phyloP scores from a whole-genome alignment of 176 grass and related monocot species.

The Bromus sterilis region DNA sequence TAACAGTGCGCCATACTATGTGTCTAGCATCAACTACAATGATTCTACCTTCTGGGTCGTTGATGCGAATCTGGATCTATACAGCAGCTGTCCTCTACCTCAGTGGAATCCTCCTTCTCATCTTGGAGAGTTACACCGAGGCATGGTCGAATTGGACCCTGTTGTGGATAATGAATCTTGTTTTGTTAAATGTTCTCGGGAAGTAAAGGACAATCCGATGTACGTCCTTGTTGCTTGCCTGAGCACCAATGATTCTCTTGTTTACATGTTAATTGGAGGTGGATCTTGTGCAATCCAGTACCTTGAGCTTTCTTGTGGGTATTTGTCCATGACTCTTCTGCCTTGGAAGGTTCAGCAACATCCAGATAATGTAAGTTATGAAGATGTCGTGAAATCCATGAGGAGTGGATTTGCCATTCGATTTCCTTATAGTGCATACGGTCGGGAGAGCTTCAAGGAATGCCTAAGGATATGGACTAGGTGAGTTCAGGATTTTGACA shows the following conservation, averaged over 20 bases:
- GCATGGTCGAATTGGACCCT: not conserved
- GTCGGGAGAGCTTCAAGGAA: not conserved
- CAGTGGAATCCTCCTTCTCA: not conserved
- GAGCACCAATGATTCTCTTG: not conserved
- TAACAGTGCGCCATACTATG: not conserved
- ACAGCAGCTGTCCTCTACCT: not conserved
- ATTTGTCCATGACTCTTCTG: conserved; percentile 6
- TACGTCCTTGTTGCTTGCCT: conserved; percentile 11
- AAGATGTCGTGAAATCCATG: not conserved
- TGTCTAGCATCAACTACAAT: not conserved
- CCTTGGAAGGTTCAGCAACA: not conserved
- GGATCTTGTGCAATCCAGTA: not conserved
- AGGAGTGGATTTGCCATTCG: not conserved
- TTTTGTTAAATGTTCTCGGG: not conserved
- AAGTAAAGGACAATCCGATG: not conserved
- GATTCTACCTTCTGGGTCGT: not conserved
- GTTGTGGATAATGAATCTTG: not conserved
- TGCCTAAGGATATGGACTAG: not conserved
- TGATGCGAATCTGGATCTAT: not conserved
- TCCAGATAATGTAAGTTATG: not conserved
- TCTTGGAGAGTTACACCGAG: no score
- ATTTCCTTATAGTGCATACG: not conserved
- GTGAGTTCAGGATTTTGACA: not conserved
- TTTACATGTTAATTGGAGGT: not conserved
- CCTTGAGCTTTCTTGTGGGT: conserved; percentile 20